A percentile compares a stretch with the other conserved stretches of the same genome.
These are phyloP conservation scores for Penicillium canariense DNA, from an alignment of 495 filamentous ascomycete species.

Conservation along the genomic window DNA sequence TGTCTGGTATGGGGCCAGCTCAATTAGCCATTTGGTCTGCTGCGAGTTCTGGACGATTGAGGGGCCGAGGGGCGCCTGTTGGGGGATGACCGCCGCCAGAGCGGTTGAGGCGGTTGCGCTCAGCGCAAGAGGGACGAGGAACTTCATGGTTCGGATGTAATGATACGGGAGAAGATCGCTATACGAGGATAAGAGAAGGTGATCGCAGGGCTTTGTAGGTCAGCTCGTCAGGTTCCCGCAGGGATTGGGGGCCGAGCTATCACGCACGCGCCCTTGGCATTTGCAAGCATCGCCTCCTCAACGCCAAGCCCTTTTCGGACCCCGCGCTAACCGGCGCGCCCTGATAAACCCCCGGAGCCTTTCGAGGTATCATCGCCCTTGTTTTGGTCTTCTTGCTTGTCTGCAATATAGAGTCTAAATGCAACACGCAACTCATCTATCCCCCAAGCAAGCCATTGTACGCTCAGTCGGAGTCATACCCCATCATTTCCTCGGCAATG, in stretches of 20 bases:
- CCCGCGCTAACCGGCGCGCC: constrained; percentile 19
- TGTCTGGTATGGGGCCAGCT: constrained; percentile 81
- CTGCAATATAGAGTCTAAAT: too few relatives aligned
- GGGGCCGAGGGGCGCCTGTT: constrained; percentile 35
- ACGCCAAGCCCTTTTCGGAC: constrained; percentile 26
- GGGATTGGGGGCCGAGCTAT: constrained; percentile 5
- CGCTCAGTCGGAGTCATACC: background rate
- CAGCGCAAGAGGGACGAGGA: constrained; percentile 28
- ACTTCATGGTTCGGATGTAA: constrained; percentile 29
- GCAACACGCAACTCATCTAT: too few relatives aligned
- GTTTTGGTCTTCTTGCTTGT: too few relatives aligned
- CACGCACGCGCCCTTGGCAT: constrained; percentile 15
- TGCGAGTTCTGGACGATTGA: constrained; percentile 33
- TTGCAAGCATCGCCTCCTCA: background rate
- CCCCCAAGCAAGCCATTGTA: too few relatives aligned
- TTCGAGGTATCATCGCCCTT: too few relatives aligned
- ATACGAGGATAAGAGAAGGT: constrained; percentile 4
- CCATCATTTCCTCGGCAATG: background rate
- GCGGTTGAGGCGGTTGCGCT: constrained; percentile 33
- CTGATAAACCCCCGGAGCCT: too few relatives aligned
- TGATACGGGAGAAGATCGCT: background rate
- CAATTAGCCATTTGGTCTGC: constrained; percentile 68
- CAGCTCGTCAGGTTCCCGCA: background rate
- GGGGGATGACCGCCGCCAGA: constrained; percentile 35
- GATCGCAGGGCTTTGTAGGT: constrained; percentile 12